Evolutionary conservation across 768 basidiomycete species (phyloP).

Genomic region (Leccinum obscurum): DNA sequence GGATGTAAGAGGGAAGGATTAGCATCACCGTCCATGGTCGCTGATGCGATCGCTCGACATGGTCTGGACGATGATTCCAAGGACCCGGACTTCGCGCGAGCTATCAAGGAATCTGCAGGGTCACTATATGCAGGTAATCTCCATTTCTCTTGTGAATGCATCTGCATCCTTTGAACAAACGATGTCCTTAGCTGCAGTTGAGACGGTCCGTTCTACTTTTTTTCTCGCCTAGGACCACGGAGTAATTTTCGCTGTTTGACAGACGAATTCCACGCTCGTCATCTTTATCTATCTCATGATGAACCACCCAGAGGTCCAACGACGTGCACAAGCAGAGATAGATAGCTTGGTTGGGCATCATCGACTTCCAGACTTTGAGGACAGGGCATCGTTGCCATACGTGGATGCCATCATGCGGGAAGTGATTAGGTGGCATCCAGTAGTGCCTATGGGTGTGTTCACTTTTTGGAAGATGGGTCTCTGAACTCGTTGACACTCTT

Average conservation of each 20-base stretch:
- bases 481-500: background rate
- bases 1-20: background rate
- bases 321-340: background rate
- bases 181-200: background rate
- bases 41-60: background rate
- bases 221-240: background rate
- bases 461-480: background rate
- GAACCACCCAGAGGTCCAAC: background rate
- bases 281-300: background rate
- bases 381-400: background rate
- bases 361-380: background rate
- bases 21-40: background rate
- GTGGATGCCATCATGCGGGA: background rate
- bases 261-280: background rate
- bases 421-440: background rate
- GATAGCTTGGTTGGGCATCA: background rate
- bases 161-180: background rate
- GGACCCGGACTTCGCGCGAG: background rate
- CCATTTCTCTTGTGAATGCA: background rate
- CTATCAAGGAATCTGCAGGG: conserved; percentile 1
- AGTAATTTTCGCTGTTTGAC: background rate
- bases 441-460: background rate
- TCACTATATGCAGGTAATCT: conserved; percentile 19
- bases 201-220: background rate
- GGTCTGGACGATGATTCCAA: background rate